Percentiles rank a stretch among this genome's conserved stretches.
These are phyloP conservation scores for Termitomyces sp. DNA, from an alignment of 768 basidiomycete species.

Conservation along the genomic window DNA sequence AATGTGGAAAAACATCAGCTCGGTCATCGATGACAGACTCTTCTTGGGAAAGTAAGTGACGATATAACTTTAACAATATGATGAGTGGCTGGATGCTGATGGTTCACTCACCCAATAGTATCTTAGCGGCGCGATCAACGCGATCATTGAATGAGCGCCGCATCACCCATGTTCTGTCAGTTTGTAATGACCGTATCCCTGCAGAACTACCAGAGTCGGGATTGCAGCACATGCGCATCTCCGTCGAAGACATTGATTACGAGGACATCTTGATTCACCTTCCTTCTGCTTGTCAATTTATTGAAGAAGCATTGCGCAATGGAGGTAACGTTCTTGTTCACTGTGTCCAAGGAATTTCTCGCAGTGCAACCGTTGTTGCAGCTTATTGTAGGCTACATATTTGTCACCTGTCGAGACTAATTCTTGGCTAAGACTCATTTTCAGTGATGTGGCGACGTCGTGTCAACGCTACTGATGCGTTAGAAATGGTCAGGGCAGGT, in stretches of 20 bases:
- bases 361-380: constrained; percentile 67
- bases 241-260: constrained; percentile 67
- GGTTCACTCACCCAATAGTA: constrained; percentile 33
- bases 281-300: constrained; percentile 64
- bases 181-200: constrained; percentile 69
- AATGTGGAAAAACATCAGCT: constrained; percentile 69
- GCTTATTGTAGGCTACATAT: constrained; percentile 69
- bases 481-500: constrained; percentile 62
- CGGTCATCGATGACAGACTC: constrained; percentile 60
- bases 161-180: constrained; percentile 78
- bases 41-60: constrained; percentile 72
- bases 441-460: constrained; percentile 68
- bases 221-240: constrained; percentile 65
- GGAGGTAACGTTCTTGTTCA: constrained; percentile 66
- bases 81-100: constrained; percentile 13
- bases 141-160: constrained; percentile 69
- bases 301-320: constrained; percentile 54
- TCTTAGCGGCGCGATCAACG: constrained; percentile 67
- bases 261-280: constrained; percentile 66
- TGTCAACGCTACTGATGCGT: constrained; percentile 52
- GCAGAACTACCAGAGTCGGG: constrained; percentile 70
- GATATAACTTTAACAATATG: constrained; percentile 14
- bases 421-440: constrained; percentile 3
- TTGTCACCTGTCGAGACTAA: neutral
- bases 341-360: constrained; percentile 62